phyloP scores from a whole-genome alignment of 352 stramenopile genomes.

The Phytophthora quininea region DNA sequence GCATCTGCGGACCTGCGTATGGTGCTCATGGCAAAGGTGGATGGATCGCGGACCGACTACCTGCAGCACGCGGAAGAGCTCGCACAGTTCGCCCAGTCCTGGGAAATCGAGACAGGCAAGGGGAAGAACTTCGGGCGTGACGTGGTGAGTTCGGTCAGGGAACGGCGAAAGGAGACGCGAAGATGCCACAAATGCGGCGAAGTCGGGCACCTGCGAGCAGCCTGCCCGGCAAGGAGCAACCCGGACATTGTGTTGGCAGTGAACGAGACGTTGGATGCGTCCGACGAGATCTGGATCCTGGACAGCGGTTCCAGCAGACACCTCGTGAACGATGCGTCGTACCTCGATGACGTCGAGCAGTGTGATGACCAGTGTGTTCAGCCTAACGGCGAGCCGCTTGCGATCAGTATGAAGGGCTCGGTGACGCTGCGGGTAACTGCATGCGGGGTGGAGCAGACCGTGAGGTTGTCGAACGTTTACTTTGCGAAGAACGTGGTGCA shows the following conservation, averaged over 20 bases:
- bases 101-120: neutral
- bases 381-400: neutral
- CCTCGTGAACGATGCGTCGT: conserved; percentile 2
- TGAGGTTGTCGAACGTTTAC: neutral
- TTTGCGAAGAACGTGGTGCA: neutral
- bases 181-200: conserved; percentile 1
- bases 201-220: neutral
- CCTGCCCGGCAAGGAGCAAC: neutral
- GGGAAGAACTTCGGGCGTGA: neutral
- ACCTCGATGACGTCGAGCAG: neutral
- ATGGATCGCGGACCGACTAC: neutral
- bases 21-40: conserved; percentile 9
- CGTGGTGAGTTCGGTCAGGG: neutral
- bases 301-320: neutral
- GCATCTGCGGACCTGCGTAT: conserved; percentile 8
- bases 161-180: neutral
- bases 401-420: neutral
- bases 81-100: neutral
- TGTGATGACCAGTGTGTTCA: neutral
- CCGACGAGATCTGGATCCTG: neutral
- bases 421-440: neutral
- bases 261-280: neutral
- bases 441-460: neutral
- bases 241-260: neutral
- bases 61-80: neutral